Evolutionary conservation across 2,329 filamentous ascomycete species (phyloP).

Genomic region (Colletotrichum trifolii): DNA sequence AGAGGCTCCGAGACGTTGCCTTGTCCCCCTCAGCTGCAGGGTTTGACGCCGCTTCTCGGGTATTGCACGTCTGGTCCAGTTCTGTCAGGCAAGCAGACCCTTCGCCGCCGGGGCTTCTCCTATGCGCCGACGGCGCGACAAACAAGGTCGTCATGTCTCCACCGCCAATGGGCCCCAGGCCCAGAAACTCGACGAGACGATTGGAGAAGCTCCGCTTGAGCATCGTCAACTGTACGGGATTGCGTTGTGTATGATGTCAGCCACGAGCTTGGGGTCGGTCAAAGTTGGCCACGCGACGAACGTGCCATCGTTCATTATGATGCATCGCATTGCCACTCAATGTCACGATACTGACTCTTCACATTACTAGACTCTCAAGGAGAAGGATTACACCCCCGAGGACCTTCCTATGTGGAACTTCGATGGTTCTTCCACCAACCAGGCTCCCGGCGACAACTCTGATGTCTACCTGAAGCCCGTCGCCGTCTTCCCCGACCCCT

Average conservation of each 20-base stretch:
- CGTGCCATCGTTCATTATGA: neutral
- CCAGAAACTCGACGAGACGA: conserved; percentile 1
- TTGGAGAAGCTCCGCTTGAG: conserved; percentile 23
- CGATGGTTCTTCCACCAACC: conserved; percentile 86
- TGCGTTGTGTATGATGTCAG: conserved; percentile 30
- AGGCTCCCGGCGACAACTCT: conserved; percentile 94
- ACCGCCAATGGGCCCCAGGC: conserved; percentile 2
- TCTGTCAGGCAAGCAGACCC: neutral
- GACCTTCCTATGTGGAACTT: conserved; percentile 68
- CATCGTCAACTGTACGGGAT: conserved; percentile 32
- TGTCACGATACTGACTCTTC: conserved; percentile 36
- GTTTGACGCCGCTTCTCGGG: conserved; percentile 25
- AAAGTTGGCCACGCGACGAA: conserved; percentile 22
- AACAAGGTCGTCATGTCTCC: conserved; percentile 1
- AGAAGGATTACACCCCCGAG: conserved; percentile 61
- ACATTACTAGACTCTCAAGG: conserved; percentile 59
- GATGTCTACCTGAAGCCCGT: conserved; percentile 96
- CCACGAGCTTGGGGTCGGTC: neutral
- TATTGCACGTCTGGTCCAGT: conserved; percentile 22
- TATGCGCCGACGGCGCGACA: conserved; percentile 17
- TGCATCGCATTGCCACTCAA: conserved; percentile 7
- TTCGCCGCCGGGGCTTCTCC: conserved; percentile 12
- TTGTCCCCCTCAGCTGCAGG: conserved; percentile 20
- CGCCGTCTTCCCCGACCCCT: conserved; percentile 90
- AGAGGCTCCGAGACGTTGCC: conserved; percentile 17